These are phyloP conservation scores for Phytopythium montanum DNA, from an alignment of 352 stramenopile species.

Conservation along the genomic window DNA sequence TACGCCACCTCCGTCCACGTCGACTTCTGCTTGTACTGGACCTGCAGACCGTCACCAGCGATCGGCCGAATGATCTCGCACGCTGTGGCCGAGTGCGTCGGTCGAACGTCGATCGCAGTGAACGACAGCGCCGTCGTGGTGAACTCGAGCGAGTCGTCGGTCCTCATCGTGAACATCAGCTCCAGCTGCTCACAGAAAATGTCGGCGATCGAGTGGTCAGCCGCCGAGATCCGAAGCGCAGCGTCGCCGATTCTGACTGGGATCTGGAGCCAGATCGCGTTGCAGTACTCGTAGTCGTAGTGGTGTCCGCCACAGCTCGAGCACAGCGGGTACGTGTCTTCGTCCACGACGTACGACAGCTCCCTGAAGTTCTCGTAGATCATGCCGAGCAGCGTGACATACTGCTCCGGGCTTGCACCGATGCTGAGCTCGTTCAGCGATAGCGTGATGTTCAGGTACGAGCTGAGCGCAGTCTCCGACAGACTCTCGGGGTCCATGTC, in stretches of 20 bases:
- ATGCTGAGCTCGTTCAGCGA: slow-evolving; percentile 80
- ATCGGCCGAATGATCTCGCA: slow-evolving; percentile 73
- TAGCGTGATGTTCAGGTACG: slow-evolving; percentile 61
- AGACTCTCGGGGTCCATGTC: slow-evolving; percentile 71
- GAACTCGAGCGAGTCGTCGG: slow-evolving; percentile 79
- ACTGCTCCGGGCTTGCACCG: slow-evolving; percentile 54
- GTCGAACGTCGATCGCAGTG: slow-evolving; percentile 58
- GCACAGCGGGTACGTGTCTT: slow-evolving; percentile 80
- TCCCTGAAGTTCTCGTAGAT: slow-evolving; percentile 89
- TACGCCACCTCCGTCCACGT: slow-evolving; percentile 77
- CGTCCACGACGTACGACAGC: slow-evolving; percentile 61
- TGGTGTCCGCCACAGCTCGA: slow-evolving; percentile 61
- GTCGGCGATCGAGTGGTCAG: slow-evolving; percentile 54
- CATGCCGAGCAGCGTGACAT: slow-evolving; percentile 65
- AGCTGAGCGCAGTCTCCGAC: slow-evolving; percentile 54
- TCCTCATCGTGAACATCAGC: slow-evolving; percentile 70
- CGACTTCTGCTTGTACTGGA: slow-evolving; percentile 75
- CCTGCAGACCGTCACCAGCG: slow-evolving; percentile 62
- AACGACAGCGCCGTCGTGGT: slow-evolving; percentile 55
- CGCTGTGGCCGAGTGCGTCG: slow-evolving; percentile 38
- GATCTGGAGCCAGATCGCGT: slow-evolving; percentile 79
- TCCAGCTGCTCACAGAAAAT: slow-evolving; percentile 82
- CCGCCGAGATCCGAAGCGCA: slow-evolving; percentile 62
- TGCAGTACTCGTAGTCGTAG: slow-evolving; percentile 53
- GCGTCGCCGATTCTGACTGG: slow-evolving; percentile 73